These are phyloP conservation scores for Phialocephala subalpina DNA, from an alignment of 2,329 filamentous ascomycete genomes.

Conservation along the genomic window DNA sequence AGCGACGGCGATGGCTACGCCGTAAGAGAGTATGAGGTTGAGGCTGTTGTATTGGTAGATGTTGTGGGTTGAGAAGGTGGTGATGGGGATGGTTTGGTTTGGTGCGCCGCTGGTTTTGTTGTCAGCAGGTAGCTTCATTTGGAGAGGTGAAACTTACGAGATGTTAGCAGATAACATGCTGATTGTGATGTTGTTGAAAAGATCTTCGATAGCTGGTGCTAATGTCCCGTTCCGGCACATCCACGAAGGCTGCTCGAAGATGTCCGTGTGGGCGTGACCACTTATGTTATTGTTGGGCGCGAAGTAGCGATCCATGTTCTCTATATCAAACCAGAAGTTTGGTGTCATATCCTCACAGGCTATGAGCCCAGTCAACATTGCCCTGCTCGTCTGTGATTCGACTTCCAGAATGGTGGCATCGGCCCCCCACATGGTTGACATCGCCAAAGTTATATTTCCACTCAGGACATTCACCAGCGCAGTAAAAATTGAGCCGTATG, in stretches of 20 bases:
- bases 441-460: not conserved
- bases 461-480: not conserved
- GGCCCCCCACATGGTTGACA: no score
- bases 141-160: slow-evolving; percentile 9
- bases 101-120: not conserved
- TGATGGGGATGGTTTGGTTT: not conserved
- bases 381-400: not conserved
- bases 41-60: slow-evolving; percentile 4
- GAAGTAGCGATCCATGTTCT: not conserved
- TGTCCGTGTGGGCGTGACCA: not conserved
- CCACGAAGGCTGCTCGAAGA: slow-evolving; percentile 14
- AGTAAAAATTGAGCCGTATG: not conserved
- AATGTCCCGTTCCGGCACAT: slow-evolving; percentile 34
- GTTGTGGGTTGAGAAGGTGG: not conserved
- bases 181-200: slow-evolving; percentile 38
- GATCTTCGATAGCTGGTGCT: slow-evolving; percentile 30
- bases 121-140: not conserved
- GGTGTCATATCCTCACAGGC: slow-evolving; percentile 4
- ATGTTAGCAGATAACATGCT: slow-evolving; percentile 26
- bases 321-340: not conserved
- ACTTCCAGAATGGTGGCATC: no score
- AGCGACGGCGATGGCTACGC: not conserved
- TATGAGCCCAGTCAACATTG: not conserved
- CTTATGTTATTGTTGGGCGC: not conserved
- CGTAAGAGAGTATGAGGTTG: slow-evolving; percentile 9